Evolutionary conservation across 73 alveolate species (phyloP).

Genomic region (Paramecium caudatum): DNA sequence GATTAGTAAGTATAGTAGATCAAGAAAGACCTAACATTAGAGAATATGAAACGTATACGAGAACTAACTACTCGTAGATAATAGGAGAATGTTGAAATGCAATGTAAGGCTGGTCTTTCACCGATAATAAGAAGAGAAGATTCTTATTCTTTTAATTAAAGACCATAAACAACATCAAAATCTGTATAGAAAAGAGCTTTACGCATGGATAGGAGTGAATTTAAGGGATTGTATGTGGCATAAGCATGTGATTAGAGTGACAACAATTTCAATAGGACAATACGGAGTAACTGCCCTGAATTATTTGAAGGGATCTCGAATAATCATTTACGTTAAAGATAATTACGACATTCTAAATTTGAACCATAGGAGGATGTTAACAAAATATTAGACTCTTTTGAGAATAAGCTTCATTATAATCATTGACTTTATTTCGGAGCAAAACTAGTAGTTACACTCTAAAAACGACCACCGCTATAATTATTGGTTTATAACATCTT

Average conservation of each 20-base stretch:
- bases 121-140: conserved; percentile 3
- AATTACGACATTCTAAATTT: no score
- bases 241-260: conserved; percentile 26
- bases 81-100: not conserved
- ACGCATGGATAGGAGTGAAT: conserved; percentile 33
- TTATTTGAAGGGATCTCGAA: conserved; percentile 26
- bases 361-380: not conserved
- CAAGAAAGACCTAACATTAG: not conserved
- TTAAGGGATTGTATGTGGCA: conserved; percentile 46
- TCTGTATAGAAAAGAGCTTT: no score
- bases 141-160: conserved; percentile 15
- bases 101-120: conserved; percentile 3
- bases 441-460: conserved; percentile 51
- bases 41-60: conserved; percentile 11
- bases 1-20: not conserved
- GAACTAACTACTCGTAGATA: not conserved
- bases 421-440: not conserved
- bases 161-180: no score
- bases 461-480: conserved; percentile 69
- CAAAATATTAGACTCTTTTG: conserved; percentile 46
- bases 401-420: not conserved
- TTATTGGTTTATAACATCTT: conserved; percentile 72
- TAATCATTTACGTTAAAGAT: no score
- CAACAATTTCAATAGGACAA: conserved; percentile 13
- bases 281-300: not conserved